Base-by-base conservation (phyloP, 352 stramenopile genomes). In the Albugo laibachii region DNA sequence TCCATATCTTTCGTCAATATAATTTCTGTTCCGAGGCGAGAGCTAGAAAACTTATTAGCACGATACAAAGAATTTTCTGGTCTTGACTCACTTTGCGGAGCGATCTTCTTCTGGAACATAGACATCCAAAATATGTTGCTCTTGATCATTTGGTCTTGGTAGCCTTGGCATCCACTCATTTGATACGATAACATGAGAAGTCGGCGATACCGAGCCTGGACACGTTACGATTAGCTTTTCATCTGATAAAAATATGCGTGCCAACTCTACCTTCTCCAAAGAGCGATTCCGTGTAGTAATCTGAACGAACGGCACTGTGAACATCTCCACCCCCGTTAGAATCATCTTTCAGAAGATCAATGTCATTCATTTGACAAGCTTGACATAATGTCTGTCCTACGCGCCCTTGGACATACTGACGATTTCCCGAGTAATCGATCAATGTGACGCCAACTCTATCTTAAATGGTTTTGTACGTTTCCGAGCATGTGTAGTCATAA, bases 151-250 rank as follows among this genome's bases (percentile, higher is more conserved):
- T 14, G 75, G 59, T 46, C 59, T 34, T 24, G 66, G 71, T 24
- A 92, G 58, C 65, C 84, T 85, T 53, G 48, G n/a, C 48, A 87
- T 64, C 80, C 80, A 92, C 59, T 89, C 77, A 64, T 92, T 87
- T 46, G 80, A 75, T 45, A 92, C 61, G 41, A 92, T 69, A 6
- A 92, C 75, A 59, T 92, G 80, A 51, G 80, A 92, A 59, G 83
- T 76, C 18, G 77, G 69, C 36, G 77, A 91, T 48, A 65, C 61
- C 12, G 74, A 62, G 47, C 79, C 57, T 65, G 15, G 2, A 10
- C 13, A 20, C 38, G 16, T 24, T 24, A 43, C 2, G 3, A 8
- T 24, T 8, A 24, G 16, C 38, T 24, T 8, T 8, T 24, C 3
- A 24, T 31, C 8, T 31, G 3, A 8, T 31, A 31, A 31, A 8